A percentile compares a stretch with the other conserved stretches of the same genome.
These are phyloP conservation scores for Linnemannia hyalina DNA, from an alignment of 192 early-diverging fungal species.

Conservation along the genomic window DNA sequence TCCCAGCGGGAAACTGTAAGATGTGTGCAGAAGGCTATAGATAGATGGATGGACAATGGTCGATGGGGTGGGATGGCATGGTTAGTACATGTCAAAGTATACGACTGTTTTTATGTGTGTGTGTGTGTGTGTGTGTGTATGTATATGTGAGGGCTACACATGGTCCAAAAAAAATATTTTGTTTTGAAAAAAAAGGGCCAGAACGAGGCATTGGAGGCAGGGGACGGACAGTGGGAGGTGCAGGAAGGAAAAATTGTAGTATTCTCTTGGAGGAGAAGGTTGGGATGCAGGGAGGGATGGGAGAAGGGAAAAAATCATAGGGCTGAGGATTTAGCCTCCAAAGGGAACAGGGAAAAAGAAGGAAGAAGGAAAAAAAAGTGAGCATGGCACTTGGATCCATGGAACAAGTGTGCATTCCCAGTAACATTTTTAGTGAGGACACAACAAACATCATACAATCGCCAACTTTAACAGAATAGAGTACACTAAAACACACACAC, in stretches of 20 bases:
- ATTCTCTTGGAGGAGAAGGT: neutral
- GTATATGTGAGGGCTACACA: neutral
- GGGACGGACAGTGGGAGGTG: slow-evolving; percentile 3
- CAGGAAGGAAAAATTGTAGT: neutral
- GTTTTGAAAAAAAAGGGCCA: neutral
- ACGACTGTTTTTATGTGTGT: neutral
- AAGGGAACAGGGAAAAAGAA: slow-evolving; percentile 20
- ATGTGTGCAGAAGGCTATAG: slow-evolving; percentile 52
- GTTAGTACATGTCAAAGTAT: neutral
- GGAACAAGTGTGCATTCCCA: neutral
- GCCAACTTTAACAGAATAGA: neutral
- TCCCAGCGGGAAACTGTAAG: slow-evolving; percentile 49
- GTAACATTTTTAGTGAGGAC: neutral
- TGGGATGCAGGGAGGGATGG: no score
- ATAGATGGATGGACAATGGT: slow-evolving; percentile 4
- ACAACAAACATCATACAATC: neutral
- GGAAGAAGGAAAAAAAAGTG: slow-evolving; percentile 4
- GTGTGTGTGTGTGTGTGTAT: neutral
- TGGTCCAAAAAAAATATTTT: neutral
- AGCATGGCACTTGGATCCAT: slow-evolving; percentile 8
- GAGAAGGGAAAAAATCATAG: neutral
- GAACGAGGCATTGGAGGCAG: neutral
- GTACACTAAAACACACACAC: neutral
- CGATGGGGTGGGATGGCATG: neutral
- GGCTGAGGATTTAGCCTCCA: slow-evolving; percentile 21